phyloP scores from a whole-genome alignment of 345 rosid species.

The Rhizophora mangle region DNA sequence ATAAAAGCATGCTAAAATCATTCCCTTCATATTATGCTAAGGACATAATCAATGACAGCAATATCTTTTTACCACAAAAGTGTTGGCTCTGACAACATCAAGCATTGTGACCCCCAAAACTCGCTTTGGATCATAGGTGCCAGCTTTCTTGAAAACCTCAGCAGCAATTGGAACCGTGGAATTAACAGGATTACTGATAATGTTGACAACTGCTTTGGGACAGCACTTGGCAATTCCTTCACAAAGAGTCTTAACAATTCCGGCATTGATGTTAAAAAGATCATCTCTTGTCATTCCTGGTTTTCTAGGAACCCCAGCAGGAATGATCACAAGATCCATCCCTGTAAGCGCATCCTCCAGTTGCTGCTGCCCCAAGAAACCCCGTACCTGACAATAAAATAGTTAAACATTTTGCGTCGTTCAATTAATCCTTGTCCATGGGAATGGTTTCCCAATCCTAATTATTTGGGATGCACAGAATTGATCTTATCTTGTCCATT shows the following conservation, averaged over 20 bases:
- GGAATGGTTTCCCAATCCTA: neutral
- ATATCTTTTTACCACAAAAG: conserved; percentile 67
- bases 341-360: conserved; percentile 85
- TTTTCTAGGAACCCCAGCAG: conserved; percentile 96
- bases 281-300: conserved; percentile 99
- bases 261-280: conserved; percentile 94
- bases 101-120: conserved; percentile 96
- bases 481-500: neutral
- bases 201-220: conserved; percentile 76
- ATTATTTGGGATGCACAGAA: neutral
- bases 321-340: conserved; percentile 88
- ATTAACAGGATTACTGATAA: conserved; percentile 94
- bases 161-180: conserved; percentile 95
- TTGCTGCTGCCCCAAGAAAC: conserved; percentile 86
- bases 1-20: neutral
- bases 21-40: no score
- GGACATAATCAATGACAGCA: neutral
- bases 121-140: conserved; percentile 74
- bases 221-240: conserved; percentile 85
- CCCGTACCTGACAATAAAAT: conserved; percentile 54
- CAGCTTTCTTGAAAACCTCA: conserved; percentile 90
- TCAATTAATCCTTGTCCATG: neutral
- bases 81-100: conserved; percentile 95
- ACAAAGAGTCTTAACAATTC: conserved; percentile 80
- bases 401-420: neutral